A percentile compares a stretch with the other conserved stretches of the same genome.
phyloP scores from a whole-genome alignment of 1,139 yeast species.

The Kodamaea ohmeri region DNA sequence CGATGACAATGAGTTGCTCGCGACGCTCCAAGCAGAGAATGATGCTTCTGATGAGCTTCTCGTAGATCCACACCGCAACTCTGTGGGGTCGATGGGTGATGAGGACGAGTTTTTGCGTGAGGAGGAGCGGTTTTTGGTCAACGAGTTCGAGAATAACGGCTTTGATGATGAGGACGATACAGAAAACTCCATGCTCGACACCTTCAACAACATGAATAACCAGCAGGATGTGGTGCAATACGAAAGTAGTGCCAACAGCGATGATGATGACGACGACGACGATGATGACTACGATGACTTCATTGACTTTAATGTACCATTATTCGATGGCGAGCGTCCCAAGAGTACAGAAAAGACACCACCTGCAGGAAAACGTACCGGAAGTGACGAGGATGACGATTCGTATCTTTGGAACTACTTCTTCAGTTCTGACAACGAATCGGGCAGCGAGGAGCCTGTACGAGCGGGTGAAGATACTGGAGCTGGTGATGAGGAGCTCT shows the following conservation, averaged over 20 bases:
- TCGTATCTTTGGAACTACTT: constrained; percentile 56
- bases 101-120: constrained; percentile 49
- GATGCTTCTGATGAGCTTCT: constrained; percentile 45
- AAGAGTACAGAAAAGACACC: no score
- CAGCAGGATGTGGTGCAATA: constrained; percentile 29
- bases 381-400: constrained; percentile 50
- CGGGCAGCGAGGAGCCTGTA: constrained; percentile 16
- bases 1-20: constrained; percentile 68
- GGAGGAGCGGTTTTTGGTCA: constrained; percentile 46
- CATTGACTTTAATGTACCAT: constrained; percentile 30
- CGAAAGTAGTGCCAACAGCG: constrained; percentile 27
- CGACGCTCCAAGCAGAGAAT: constrained; percentile 65
- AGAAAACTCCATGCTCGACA: constrained; percentile 21
- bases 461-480: constrained; percentile 13
- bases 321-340: constrained; percentile 22
- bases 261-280: constrained; percentile 28
- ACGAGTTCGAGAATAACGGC: constrained; percentile 49
- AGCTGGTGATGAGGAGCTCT: constrained; percentile 18
- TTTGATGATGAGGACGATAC: constrained; percentile 41
- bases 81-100: constrained; percentile 44
- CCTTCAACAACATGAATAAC: constrained; percentile 25
- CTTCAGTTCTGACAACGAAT: constrained; percentile 44
- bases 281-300: constrained; percentile 34
- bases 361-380: constrained; percentile 14
- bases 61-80: constrained; percentile 26